Evolutionary conservation across 2,329 filamentous ascomycete genomes (phyloP), one percentile per base, ranked within the genome.

Genomic region (Coniella vitis): DNA sequence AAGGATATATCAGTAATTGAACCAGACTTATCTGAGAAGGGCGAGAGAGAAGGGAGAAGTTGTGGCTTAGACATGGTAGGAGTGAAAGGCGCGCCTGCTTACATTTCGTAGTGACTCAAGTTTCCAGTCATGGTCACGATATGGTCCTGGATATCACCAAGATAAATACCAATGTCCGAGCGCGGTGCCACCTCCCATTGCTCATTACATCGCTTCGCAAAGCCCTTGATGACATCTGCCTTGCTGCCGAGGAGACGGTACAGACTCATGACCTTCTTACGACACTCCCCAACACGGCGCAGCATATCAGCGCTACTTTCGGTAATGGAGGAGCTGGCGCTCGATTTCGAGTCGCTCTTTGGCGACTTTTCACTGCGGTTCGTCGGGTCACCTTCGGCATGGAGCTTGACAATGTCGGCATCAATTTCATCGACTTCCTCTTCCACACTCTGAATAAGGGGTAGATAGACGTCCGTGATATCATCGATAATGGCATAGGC

Each of bases 91-190:
- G 43, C 12, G 14, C 10, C 35, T 10, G 25, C 83, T 61, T 73
- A 93, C 87, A 90, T 95, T 69, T 98, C 93, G 61, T 97, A 97
- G 64, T 98, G 93, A 56, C 84, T 86, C 62, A 98, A 69, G 63
- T 97, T 98, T 45, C 86, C 87, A 34, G 91, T 97, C 93, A 98
- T 98, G 55, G 93, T 98, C 58, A 98, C 84, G 58, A 98, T 97
- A 65, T 98, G 93, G 71, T 98, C 93, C 66, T 98, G 93, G 55
- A 98, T 98, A 70, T 98, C 93, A 54, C 93, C 93, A 51, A 98
- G 73, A 67, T 97, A 98, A 46, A 98, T 70, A n/a, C 93, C 93
- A 63, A 98, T 97, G 64, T 98, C 93, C 31, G 87, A 93, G 54
- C 90, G 80, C 10, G 93, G 93, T 5, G 93, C 91, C 51, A 98